phyloP scores from a whole-genome alignment of 371 early-diverging fungal species.

The Mucor irregularis region DNA sequence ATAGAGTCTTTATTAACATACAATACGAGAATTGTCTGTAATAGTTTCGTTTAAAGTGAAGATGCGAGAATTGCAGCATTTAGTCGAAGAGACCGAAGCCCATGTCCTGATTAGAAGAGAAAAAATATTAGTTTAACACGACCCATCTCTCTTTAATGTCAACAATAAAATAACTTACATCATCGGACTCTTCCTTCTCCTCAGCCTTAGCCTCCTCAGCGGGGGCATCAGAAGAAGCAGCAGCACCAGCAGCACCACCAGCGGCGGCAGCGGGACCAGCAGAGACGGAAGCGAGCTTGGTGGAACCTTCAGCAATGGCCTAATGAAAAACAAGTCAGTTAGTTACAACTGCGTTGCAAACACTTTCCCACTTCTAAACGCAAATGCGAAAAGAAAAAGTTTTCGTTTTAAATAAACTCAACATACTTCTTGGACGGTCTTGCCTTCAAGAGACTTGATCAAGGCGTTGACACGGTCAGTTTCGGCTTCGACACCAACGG shows the following conservation, averaged over 20 bases:
- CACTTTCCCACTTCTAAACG: background rate
- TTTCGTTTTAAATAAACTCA: background rate
- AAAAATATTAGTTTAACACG: background rate
- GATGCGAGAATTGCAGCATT: conserved; percentile 19
- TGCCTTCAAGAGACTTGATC: conserved; percentile 80
- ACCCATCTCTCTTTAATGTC: background rate
- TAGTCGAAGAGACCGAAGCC: conserved; percentile 84
- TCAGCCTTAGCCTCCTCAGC: conserved; percentile 57
- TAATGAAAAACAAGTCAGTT: conserved; percentile 11
- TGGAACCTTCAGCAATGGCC: conserved; percentile 84
- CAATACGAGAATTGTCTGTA: conserved; percentile 3
- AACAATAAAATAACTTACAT: conserved; percentile 40
- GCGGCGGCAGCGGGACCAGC: conserved; percentile 70
- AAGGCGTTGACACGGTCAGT: conserved; percentile 70
- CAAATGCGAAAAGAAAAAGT: background rate
- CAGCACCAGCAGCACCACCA: conserved; percentile 53
- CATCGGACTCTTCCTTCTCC: conserved; percentile 86
- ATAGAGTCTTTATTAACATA: conserved; percentile 14
- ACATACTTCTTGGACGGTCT: conserved; percentile 76
- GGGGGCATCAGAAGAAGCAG: conserved; percentile 54
- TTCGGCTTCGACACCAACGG: conserved; percentile 93
- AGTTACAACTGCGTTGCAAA: too few species aligned
- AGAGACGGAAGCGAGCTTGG: conserved; percentile 93
- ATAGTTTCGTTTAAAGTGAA: conserved; percentile 10
- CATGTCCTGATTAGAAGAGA: conserved; percentile 29